These are phyloP conservation scores for Phytophthora europaea DNA, from an alignment of 352 stramenopile genomes.

Conservation along the genomic window DNA sequence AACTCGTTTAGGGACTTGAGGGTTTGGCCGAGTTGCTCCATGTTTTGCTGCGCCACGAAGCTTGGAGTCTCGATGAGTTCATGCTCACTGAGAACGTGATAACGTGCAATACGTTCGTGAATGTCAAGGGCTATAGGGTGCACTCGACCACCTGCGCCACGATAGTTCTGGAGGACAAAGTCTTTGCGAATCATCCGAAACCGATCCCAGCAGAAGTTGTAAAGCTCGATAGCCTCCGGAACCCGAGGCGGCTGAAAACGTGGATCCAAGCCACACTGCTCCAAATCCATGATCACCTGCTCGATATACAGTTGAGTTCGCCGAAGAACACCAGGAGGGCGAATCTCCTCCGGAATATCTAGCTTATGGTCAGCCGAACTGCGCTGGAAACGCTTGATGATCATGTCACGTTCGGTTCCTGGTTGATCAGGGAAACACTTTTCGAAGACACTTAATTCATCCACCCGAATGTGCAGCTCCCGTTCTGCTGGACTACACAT, in stretches of 20 bases:
- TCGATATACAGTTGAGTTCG: slow-evolving; percentile 88
- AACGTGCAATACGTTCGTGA: slow-evolving; percentile 96
- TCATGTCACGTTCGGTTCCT: slow-evolving; percentile 71
- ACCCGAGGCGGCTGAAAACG: slow-evolving; percentile 77
- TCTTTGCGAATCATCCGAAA: slow-evolving; percentile 97
- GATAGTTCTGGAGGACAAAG: slow-evolving; percentile 98
- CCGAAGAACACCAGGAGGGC: slow-evolving; percentile 81
- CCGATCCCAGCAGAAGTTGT: slow-evolving; percentile 98
- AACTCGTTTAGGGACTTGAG: slow-evolving; percentile 90
- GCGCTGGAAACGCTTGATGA: slow-evolving; percentile 91
- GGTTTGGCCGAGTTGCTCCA: slow-evolving; percentile 91
- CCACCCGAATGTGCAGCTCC: slow-evolving; percentile 86
- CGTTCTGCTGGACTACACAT: slow-evolving; percentile 88
- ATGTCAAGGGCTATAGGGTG: slow-evolving; percentile 94
- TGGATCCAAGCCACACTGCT: slow-evolving; percentile 66
- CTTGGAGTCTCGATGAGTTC: slow-evolving; percentile 89
- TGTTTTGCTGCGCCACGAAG: slow-evolving; percentile 91
- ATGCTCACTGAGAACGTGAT: slow-evolving; percentile 96
- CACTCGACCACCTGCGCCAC: slow-evolving; percentile 91
- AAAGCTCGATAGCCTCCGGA: slow-evolving; percentile 91
- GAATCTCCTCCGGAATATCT: slow-evolving; percentile 84
- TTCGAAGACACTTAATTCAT: slow-evolving; percentile 90
- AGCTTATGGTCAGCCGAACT: slow-evolving; percentile 90
- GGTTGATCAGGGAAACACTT: slow-evolving; percentile 76
- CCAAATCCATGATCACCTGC: slow-evolving; percentile 87